Base-by-base conservation (phyloP, 345 rosid genomes). In the Gossypium longicalyx region DNA sequence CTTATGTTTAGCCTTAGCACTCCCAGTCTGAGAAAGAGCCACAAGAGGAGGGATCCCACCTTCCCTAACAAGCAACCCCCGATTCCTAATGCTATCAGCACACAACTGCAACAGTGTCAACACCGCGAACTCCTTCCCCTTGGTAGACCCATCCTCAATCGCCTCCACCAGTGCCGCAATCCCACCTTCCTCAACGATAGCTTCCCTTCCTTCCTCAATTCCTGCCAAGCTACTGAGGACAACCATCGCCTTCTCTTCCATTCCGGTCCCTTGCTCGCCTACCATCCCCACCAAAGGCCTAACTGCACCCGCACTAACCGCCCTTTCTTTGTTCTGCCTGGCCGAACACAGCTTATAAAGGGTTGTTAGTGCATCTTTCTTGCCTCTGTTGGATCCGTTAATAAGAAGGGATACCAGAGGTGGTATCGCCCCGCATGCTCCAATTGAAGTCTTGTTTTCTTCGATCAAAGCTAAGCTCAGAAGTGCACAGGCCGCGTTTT, bases 41-140 rank as follows among this genome's bases (percentile, higher is more conserved):
- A 88, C 99, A 29, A 95, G 94, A 2, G 98, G 99, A 77, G 99
- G 98, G 79, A 95, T 95, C 23, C 94, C 99, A 4, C 99, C 99
- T 90, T 95, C 99, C 67, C 96, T 86, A 6, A 93, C 98, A 63
- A 95, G 93, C 86, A 95, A 81, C 5, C 97, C 93, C 23, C 97
- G 90, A 73, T 90, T 93, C 75, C 87, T 87, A 20, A 90, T 88
- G 79, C 82, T 90, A 73, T 85, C 97, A 25, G 85, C 65, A 76
- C 98, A 93, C 76, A 95, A 78, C 72, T 90, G 99, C 88, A 93
- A 84, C 70, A 95, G 73, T 1, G 97, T 91, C 78, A 87, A 74
- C 62, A 91, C 91, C 0, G 98, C 93, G 41, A 95, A 95, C 64
- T 95, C 98, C 81, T 93, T 91, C 77, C 97, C 98, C 77, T 91